phyloP scores from a whole-genome alignment of 352 stramenopile genomes.

The Pythium sukuiense region DNA sequence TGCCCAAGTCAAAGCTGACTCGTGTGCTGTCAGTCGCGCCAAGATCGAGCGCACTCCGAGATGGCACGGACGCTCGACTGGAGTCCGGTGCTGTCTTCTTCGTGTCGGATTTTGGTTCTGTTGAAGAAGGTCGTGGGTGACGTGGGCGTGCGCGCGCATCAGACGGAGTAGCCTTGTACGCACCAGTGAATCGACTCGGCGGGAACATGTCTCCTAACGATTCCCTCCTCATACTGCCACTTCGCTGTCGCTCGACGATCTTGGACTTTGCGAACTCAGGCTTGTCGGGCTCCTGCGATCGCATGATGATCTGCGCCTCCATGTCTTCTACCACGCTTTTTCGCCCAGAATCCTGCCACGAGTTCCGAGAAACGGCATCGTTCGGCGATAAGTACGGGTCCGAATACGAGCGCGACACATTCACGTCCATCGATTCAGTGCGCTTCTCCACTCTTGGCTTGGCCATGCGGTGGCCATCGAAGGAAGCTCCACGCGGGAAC shows the following conservation, averaged over 20 bases:
- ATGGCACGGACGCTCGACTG: not conserved
- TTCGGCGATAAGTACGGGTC: slow-evolving; percentile 63
- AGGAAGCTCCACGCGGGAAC: slow-evolving; percentile 30
- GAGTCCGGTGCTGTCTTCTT: not conserved
- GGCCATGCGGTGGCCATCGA: slow-evolving; percentile 13
- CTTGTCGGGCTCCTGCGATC: slow-evolving; percentile 46
- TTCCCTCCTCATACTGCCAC: slow-evolving; percentile 27
- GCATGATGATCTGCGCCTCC: slow-evolving; percentile 45
- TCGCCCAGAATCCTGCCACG: slow-evolving; percentile 35
- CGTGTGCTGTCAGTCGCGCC: slow-evolving; percentile 14
- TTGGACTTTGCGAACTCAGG: slow-evolving; percentile 31
- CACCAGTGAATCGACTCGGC: not conserved
- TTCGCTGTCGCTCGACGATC: slow-evolving; percentile 28
- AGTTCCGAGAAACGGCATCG: slow-evolving; percentile 30
- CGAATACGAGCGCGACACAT: slow-evolving; percentile 53
- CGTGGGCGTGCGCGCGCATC: not conserved
- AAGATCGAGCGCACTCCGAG: slow-evolving; percentile 11
- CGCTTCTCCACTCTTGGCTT: slow-evolving; percentile 17
- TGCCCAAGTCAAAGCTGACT: slow-evolving; percentile 25
- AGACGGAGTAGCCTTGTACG: not conserved
- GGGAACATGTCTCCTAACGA: slow-evolving; percentile 2
- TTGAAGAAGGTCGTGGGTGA: not conserved
- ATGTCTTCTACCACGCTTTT: slow-evolving; percentile 34
- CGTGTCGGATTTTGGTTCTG: not conserved
- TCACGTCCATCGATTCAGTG: slow-evolving; percentile 29